Base-by-base conservation (phyloP, 345 rosid species). In the Eucalyptus marginata region DNA sequence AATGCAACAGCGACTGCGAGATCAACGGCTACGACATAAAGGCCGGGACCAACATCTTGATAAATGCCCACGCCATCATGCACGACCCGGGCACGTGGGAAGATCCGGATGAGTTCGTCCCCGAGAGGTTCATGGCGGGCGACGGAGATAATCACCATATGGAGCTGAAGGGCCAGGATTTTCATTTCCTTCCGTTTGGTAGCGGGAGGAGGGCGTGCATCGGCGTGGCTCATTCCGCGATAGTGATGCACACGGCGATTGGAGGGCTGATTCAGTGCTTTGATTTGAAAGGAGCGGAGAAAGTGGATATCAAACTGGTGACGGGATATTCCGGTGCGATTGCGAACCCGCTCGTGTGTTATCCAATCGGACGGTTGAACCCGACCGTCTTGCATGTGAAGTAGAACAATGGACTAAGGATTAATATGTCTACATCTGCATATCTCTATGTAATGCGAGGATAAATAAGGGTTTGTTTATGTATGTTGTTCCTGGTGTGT, bases 161-260 rank as follows among this genome's bases (percentile, higher is more conserved):
- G 91, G 92, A 89, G 46, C 86, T 89, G 51, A 89, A 91, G 85
- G 93, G 95, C 24, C 92, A 90, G 54, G 92, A 91, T 86, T 87
- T 89, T 36, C 86, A 68, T 54, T 92, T 87, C 90, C 86, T 92
- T 54, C 94, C 94, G 27, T 92, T 93, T 43, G 95, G 93, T 12
- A 91, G 93, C n/a, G 95, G 94, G 50, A 89, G 94, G 89, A 89
- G 93, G 88, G 89, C 91, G 20, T 94, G 94, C 89, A 68, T 90
- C 50, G 95, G 93, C 13, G n/a, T 87, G 24, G 79, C 91, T 4
- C 95, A 93, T 54, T 92, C 91, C 20, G 56, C 87, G 11, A 88
- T 71, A 29, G 95, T 93, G 58, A 90, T 91, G 88, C 92, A 90
- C 49, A 87, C 90, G 17, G 87, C 91, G 10, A 86, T 93, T 64